Evolutionary conservation across 2,329 filamentous ascomycete genomes (phyloP), one percentile per base, ranked within the genome.

Genomic region (Trichoderma sp.): DNA sequence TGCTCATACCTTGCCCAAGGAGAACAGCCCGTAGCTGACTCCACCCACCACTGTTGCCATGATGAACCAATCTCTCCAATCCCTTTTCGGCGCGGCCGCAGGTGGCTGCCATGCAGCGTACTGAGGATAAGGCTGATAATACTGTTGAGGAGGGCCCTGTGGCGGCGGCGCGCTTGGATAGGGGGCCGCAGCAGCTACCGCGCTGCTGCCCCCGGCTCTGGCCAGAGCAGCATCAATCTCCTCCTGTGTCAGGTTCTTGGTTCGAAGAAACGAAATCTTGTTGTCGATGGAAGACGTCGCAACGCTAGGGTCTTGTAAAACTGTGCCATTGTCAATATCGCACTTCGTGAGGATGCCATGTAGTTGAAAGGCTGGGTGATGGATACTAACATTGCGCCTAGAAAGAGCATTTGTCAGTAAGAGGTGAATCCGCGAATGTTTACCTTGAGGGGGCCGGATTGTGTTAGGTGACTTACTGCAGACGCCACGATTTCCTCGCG

Each of bases 1-100:
- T 51, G 2, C n/a, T 30, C 78, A 46, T 83, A 93, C 91, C 87
- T 96, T 96, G 70, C 94, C 92, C 18, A 97, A 86, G 72, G 90
- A 88, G 78, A 96, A 99, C 26, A 97, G 81, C 0, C 94, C 95
- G 76, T 97, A 98, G 49, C 93, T 87, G 24, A 97, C 90, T 59
- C 94, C 93, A 68, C 94, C 91, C 71, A 96, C 91, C 14, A 98
- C 92, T 0, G 96, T 99, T 8, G 96, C 96, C 93, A 98, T 97
- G 80, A 99, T 98, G 81, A 99, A 99, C 92, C 94, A 98, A 78
- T 99, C 96, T 71, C 96, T 88, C 96, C 96, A 99, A 81, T 99
- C 96, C 76, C 96, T 86, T 77, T 89, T 90, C 3, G 94, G 94
- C 2, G 89, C 81, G 67, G 86, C 83, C 1, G 85, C 85, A 4